phyloP scores from a whole-genome alignment of 208 protist genomes.

The Herpetomonas samuelpessoai region DNA sequence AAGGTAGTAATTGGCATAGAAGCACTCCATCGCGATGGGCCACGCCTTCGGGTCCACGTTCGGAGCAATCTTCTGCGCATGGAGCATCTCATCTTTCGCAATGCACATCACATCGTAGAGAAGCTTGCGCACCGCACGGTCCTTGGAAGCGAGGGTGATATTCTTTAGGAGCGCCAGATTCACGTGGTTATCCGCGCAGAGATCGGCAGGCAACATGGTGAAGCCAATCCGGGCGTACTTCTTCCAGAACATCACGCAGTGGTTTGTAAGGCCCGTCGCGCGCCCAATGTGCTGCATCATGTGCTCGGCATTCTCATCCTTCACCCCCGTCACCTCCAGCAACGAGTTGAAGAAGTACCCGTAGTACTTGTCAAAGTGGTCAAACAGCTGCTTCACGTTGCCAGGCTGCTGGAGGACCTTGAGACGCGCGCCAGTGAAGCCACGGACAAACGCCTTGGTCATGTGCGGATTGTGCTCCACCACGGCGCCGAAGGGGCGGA shows the following conservation, averaged over 20 bases:
- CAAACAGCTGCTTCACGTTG: slow-evolving; percentile 87
- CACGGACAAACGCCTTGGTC: slow-evolving; percentile 87
- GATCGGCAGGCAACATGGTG: slow-evolving; percentile 85
- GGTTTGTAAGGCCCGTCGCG: slow-evolving; percentile 75
- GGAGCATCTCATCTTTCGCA: slow-evolving; percentile 83
- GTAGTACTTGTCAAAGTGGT: slow-evolving; percentile 91
- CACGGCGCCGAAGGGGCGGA: slow-evolving; percentile 71
- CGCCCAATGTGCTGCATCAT: slow-evolving; percentile 85
- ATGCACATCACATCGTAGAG: slow-evolving; percentile 87
- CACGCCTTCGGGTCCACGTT: slow-evolving; percentile 66
- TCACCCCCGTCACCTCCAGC: slow-evolving; percentile 71
- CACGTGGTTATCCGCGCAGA: slow-evolving; percentile 87
- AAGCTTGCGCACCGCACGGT: slow-evolving; percentile 69
- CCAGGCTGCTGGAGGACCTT: slow-evolving; percentile 81
- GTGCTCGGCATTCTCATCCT: slow-evolving; percentile 83
- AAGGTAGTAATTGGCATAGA: slow-evolving; percentile 88
- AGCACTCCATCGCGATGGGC: slow-evolving; percentile 84
- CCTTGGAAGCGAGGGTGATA: slow-evolving; percentile 75
- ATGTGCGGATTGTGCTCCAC: slow-evolving; percentile 70
- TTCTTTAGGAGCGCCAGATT: slow-evolving; percentile 84
- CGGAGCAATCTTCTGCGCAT: slow-evolving; percentile 63
- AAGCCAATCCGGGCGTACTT: slow-evolving; percentile 88
- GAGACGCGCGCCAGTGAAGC: slow-evolving; percentile 84
- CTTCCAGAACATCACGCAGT: slow-evolving; percentile 92
- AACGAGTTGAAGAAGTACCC: slow-evolving; percentile 90